These are phyloP conservation scores for Sporothrix pallida DNA, from an alignment of 2,329 filamentous ascomycete genomes.

Conservation along the genomic window DNA sequence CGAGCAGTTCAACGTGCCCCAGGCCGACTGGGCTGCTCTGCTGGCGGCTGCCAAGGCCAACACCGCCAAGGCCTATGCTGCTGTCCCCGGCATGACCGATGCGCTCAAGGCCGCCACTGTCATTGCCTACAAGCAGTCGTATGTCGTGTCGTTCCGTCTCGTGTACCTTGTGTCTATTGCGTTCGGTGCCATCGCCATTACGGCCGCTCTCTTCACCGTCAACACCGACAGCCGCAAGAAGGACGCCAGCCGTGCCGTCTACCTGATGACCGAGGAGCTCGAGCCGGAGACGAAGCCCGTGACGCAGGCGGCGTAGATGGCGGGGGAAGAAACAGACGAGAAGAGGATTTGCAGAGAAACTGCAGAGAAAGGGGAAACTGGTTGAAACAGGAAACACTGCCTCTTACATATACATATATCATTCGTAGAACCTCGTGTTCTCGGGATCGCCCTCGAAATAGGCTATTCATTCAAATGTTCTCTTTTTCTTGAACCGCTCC, in stretches of 20 bases:
- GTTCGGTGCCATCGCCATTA: conserved; percentile 43
- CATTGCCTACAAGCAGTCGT: conserved; percentile 43
- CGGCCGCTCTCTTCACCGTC: conserved; percentile 42
- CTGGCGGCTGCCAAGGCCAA: conserved; percentile 44
- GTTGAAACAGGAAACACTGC: not conserved
- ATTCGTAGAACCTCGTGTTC: not conserved
- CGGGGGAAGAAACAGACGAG: not conserved
- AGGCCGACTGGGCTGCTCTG: conserved; percentile 36
- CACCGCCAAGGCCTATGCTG: conserved; percentile 45
- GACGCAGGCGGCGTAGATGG: not conserved
- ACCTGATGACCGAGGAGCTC: conserved; percentile 40
- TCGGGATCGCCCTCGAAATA: conserved; percentile 5
- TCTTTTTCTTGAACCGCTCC: not conserved
- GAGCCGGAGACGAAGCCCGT: conserved; percentile 7
- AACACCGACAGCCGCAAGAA: conserved; percentile 44
- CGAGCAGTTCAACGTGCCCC: conserved; percentile 36
- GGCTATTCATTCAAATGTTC: conserved; percentile 4
- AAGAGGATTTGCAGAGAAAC: not conserved
- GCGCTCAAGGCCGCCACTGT: conserved; percentile 40
- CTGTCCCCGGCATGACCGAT: conserved; percentile 42
- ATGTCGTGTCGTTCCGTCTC: conserved; percentile 45
- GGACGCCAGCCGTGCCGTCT: conserved; percentile 41
- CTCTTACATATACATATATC: not conserved
- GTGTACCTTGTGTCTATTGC: conserved; percentile 46
- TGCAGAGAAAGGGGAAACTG: not conserved